Evolutionary conservation across 2,329 filamentous ascomycete species (phyloP).

Genomic region (Clonostachys chloroleuca): DNA sequence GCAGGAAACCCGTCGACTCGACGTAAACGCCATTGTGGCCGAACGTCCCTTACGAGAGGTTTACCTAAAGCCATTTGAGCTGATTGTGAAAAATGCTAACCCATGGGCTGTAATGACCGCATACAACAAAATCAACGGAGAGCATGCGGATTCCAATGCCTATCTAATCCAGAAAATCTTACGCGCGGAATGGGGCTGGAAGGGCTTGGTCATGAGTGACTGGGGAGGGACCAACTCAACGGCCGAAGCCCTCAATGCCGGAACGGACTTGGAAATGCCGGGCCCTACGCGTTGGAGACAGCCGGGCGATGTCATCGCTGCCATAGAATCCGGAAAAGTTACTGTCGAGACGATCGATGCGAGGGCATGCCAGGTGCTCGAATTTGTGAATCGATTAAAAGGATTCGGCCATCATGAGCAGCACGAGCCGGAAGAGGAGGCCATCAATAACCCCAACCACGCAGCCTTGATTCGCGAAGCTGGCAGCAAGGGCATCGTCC

Average conservation of each 20-base stretch:
- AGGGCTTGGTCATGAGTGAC: conserved; percentile 40
- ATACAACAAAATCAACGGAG: conserved; percentile 41
- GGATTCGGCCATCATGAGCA: no score
- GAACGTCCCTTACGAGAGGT: conserved; percentile 26
- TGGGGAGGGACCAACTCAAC: conserved; percentile 32
- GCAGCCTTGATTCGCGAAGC: conserved; percentile 15
- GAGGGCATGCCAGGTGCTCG: conserved; percentile 19
- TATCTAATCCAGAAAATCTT: conserved; percentile 30
- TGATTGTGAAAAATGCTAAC: conserved; percentile 31
- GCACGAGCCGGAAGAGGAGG: neutral
- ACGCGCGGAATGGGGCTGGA: conserved; percentile 37
- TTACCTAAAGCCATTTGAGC: conserved; percentile 37
- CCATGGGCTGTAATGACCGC: conserved; percentile 39
- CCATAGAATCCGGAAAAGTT: conserved; percentile 11
- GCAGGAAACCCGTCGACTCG: conserved; percentile 19
- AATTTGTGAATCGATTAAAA: conserved; percentile 11
- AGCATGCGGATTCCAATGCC: conserved; percentile 32
- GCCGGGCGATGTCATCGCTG: conserved; percentile 11
- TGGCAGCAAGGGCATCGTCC: conserved; percentile 49
- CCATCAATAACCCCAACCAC: neutral
- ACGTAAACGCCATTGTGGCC: conserved; percentile 18
- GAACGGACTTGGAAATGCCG: conserved; percentile 27
- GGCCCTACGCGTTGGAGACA: conserved; percentile 20
- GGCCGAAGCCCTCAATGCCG: conserved; percentile 19
- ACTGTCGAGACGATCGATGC: conserved; percentile 13